Evolutionary conservation across 306 rosid species (phyloP).

Genomic region (Castanea sativa): DNA sequence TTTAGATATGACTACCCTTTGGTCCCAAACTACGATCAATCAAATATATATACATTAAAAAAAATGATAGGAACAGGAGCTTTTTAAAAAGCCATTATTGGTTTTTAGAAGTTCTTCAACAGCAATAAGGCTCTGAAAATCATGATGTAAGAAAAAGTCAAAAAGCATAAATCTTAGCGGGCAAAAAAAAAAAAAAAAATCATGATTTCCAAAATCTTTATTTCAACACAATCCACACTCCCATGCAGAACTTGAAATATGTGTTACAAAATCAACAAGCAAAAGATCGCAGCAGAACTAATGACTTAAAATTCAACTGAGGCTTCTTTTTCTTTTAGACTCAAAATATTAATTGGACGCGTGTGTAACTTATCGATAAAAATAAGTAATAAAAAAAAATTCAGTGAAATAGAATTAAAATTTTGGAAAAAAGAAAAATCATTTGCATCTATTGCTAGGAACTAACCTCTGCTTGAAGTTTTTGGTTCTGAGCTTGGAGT

Average conservation of each 20-base stretch:
- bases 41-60: constrained; percentile 1
- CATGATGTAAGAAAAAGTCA: constrained; percentile 29
- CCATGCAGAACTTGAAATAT: background rate
- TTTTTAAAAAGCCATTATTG: constrained; percentile 36
- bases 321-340: no score
- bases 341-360: no score
- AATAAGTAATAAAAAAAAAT: no score
- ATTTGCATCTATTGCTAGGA: background rate
- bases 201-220: constrained; percentile 30
- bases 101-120: constrained; percentile 30
- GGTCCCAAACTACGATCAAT: constrained; percentile 36
- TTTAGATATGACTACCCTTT: background rate
- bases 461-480: constrained; percentile 82
- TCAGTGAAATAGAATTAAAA: no score
- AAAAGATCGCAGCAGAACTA: background rate
- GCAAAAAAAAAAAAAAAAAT: constrained; percentile 3
- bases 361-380: no score
- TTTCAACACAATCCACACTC: constrained; percentile 12
- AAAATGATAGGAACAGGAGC: constrained; percentile 25
- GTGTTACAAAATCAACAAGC: constrained; percentile 1
- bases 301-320: no score
- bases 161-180: constrained; percentile 26
- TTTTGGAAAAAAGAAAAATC: background rate
- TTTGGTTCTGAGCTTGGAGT: constrained; percentile 74
- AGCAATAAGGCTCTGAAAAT: constrained; percentile 36